phyloP scores from a whole-genome alignment of 305 asterid species.

The Salvia sclarea region DNA sequence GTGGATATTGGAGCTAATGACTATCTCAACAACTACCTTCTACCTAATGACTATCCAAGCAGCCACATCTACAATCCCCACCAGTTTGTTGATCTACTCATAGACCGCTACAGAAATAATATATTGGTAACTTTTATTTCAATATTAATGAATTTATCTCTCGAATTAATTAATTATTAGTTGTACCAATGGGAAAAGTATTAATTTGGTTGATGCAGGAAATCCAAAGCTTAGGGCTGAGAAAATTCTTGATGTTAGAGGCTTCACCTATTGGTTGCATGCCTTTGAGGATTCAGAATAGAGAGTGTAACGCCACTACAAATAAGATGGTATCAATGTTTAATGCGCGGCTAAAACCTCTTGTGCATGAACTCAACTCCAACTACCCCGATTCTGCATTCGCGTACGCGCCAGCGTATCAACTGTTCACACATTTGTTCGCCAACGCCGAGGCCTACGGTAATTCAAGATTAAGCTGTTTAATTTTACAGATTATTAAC shows the following conservation, averaged over 20 bases:
- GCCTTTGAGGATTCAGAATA: background rate
- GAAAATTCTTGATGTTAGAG: constrained; percentile 24
- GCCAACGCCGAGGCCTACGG: constrained; percentile 29
- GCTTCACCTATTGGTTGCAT: constrained; percentile 23
- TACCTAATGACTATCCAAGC: background rate
- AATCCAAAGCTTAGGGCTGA: constrained; percentile 17
- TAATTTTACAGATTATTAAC: too few species aligned
- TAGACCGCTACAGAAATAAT: constrained; percentile 9
- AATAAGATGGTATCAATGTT: constrained; percentile 23
- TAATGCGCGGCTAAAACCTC: constrained; percentile 20
- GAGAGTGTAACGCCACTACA: background rate
- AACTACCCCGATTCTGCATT: constrained; percentile 17
- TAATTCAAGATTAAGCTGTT: too few species aligned
- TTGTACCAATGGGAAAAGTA: too few species aligned
- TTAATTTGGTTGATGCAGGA: background rate
- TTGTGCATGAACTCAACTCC: constrained; percentile 11
- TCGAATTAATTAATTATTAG: too few species aligned
- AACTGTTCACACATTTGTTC: background rate
- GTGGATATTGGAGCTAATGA: constrained; percentile 29
- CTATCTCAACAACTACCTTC: constrained; percentile 26
- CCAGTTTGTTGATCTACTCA: constrained; percentile 29
- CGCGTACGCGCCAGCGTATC: constrained; percentile 4
- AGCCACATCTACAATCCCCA: constrained; percentile 5
- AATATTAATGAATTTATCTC: too few species aligned
- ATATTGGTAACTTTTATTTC: constrained; percentile 24